phyloP scores from a whole-genome alignment of 805 yeast species.

The Yarrowia sp. region DNA sequence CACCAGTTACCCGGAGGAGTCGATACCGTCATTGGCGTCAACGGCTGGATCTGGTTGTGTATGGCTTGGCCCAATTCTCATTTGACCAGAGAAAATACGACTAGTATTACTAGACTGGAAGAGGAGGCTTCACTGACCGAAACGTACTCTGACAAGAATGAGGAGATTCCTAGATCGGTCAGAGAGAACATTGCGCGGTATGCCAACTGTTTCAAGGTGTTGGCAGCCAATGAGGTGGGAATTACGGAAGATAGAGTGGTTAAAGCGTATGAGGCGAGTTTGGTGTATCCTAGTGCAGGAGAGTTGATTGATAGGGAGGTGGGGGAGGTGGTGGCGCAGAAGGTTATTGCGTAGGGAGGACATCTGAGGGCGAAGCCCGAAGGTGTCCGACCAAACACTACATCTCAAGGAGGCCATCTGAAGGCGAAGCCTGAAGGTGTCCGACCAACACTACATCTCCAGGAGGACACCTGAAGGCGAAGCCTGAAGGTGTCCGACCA shows the following conservation, averaged over 20 bases:
- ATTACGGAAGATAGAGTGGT: conserved; percentile 77
- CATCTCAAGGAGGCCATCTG: not conserved
- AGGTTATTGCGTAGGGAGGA: conserved; percentile 49
- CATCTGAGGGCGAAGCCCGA: not conserved
- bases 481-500: not conserved
- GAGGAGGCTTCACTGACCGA: conserved; percentile 82
- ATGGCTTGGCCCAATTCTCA: conserved; percentile 31
- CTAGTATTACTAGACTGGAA: conserved; percentile 77
- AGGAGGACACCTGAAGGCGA: not conserved
- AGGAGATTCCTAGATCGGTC: conserved; percentile 56
- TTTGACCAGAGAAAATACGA: conserved; percentile 35
- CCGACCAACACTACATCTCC: no score
- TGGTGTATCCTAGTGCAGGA: conserved; percentile 71
- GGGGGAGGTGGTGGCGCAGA: conserved; percentile 71
- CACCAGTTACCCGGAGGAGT: conserved; percentile 93
- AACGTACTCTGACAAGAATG: conserved; percentile 88
- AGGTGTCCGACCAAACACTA: not conserved
- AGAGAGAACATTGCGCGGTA: conserved; percentile 81
- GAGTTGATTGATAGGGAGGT: conserved; percentile 66
- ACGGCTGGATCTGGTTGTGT: conserved; percentile 87
- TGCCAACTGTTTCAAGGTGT: conserved; percentile 75
- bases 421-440: not conserved
- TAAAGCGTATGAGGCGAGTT: conserved; percentile 84
- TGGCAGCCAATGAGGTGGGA: conserved; percentile 82
- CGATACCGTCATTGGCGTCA: conserved; percentile 85